Evolutionary conservation across 441 rosid species (phyloP), one percentile per base, ranked within the genome.

Genomic region (Adansonia grandidieri): DNA sequence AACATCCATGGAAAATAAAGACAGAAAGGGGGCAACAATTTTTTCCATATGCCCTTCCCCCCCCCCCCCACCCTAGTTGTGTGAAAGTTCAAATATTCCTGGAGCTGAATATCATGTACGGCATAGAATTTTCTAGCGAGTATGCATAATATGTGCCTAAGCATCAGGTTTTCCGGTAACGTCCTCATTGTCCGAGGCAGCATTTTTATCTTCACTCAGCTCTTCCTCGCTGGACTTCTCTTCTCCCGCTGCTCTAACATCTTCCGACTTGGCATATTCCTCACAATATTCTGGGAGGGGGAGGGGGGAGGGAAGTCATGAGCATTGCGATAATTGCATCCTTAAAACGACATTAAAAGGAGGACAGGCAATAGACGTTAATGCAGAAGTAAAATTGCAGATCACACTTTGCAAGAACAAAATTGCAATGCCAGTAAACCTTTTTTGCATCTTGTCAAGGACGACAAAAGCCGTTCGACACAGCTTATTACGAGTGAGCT

Each of bases 161-260:
- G 92, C 97, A 88, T 91, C 95, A 19, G 88, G 91, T 86, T 91
- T 85, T 78, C 97, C 95, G 3, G 89, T 94, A 24, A 91, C 79
- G 77, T 88, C 89, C 1, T 91, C 95, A 15, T 92, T 93, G 60
- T 93, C 94, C 57, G 89, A 89, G 0, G 97, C 90, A 20, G 72
- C 91, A 74, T 80, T 88, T 47, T 93, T 97, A 45, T 91, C 95
- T 76, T 89, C 98, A 28, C 96, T 95, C 85, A 91, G 80, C 84
- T 95, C 98, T 75, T 92, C 97, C 40, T 95, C 98, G 6, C 94
- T 90, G 11, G 94, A 93, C 69, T 88, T 86, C 47, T 89, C 96
- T 80, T 92, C 96, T 10, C 80, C 78, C 61, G 83, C 94, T 14
- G 83, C 86, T 5, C 91, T 89, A n/a, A 81, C 58, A 56, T 89